Conservation (phyloP, 331 rosid species). For the Spiraea crenata region DNA sequence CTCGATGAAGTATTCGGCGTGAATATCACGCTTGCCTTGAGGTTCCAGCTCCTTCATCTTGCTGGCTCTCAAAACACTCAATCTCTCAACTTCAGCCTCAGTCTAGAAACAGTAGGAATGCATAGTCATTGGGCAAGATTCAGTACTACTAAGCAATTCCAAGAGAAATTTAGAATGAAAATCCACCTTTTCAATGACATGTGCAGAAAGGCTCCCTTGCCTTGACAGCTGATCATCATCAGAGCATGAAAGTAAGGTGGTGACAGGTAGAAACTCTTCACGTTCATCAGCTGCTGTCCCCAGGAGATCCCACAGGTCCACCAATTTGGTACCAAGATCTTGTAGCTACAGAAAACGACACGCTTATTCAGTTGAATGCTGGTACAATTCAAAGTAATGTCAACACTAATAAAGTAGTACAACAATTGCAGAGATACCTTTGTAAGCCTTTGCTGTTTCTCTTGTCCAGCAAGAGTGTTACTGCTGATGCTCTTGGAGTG, state of each 20-base stretch:
- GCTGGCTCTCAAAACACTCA: constrained; percentile 72
- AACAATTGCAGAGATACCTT: constrained; percentile 49
- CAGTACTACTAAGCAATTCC: constrained; percentile 8
- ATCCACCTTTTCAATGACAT: constrained; percentile 69
- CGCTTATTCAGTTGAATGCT: not conserved
- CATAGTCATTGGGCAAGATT: constrained; percentile 12
- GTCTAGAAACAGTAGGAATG: constrained; percentile 33
- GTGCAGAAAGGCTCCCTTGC: constrained; percentile 63
- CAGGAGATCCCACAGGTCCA: constrained; percentile 80
- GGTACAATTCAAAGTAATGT: not conserved
- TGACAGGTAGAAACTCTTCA: constrained; percentile 56
- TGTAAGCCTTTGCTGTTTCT: constrained; percentile 62
- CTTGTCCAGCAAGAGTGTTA: constrained; percentile 76
- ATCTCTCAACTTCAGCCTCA: constrained; percentile 64
- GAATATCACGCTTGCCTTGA: too few species aligned
- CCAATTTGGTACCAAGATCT: constrained; percentile 50
- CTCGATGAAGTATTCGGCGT: too few species aligned
- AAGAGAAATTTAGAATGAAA: constrained; percentile 13
- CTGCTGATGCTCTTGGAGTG: constrained; percentile 69
- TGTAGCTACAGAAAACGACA: constrained; percentile 47
- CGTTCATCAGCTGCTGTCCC: constrained; percentile 59
- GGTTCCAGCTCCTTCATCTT: constrained; percentile 66
- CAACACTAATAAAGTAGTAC: too few species aligned
- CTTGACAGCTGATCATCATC: constrained; percentile 56
- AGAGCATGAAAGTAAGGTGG: constrained; percentile 53